A percentile compares a stretch with the other conserved stretches of the same genome.
phyloP scores from a whole-genome alignment of 768 basidiomycete species.

The Gloeopeniophorella convolvens region DNA sequence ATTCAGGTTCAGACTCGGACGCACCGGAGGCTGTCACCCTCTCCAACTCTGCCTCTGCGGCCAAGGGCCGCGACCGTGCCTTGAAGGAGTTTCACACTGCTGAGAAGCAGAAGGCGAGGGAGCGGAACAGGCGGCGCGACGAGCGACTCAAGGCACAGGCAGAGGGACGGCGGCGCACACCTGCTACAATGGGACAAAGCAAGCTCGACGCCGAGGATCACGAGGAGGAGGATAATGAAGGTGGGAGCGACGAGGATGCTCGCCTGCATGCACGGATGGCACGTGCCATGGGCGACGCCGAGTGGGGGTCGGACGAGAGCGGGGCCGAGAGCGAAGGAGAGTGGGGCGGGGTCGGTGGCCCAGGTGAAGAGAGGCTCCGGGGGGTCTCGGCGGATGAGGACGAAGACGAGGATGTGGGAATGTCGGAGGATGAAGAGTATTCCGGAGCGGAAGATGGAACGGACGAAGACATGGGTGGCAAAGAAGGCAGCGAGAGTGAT shows the following conservation, averaged over 20 bases:
- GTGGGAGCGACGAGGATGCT: slow-evolving; percentile 4
- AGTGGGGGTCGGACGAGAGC: slow-evolving; percentile 5
- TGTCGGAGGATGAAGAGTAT: slow-evolving; percentile 3
- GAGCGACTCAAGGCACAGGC: slow-evolving; percentile 19
- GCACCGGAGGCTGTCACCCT: slow-evolving; percentile 16
- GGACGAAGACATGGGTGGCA: not conserved
- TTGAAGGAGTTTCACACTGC: slow-evolving; percentile 6
- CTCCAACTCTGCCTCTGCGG: slow-evolving; percentile 14
- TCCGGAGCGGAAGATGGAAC: not conserved
- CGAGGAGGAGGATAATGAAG: slow-evolving; percentile 3
- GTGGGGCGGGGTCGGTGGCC: slow-evolving; percentile 6
- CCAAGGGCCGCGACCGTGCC: slow-evolving; percentile 6
- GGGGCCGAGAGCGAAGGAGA: slow-evolving; percentile 9
- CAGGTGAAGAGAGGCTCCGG: not conserved
- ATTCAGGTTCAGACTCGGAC: slow-evolving; percentile 17
- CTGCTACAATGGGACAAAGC: slow-evolving; percentile 2
- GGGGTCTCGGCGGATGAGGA: not conserved
- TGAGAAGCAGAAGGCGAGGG: slow-evolving; percentile 13
- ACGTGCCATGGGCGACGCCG: slow-evolving; percentile 21
- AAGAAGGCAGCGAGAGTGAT: not conserved
- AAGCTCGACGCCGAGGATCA: slow-evolving; percentile 3
- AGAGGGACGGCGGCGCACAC: not conserved
- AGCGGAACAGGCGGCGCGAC: slow-evolving; percentile 15
- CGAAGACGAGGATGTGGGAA: slow-evolving; percentile 2
- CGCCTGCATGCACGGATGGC: slow-evolving; percentile 14